These are phyloP conservation scores for Saccharomyces pastorianus DNA, from an alignment of 1,139 yeast species.

Conservation along the genomic window DNA sequence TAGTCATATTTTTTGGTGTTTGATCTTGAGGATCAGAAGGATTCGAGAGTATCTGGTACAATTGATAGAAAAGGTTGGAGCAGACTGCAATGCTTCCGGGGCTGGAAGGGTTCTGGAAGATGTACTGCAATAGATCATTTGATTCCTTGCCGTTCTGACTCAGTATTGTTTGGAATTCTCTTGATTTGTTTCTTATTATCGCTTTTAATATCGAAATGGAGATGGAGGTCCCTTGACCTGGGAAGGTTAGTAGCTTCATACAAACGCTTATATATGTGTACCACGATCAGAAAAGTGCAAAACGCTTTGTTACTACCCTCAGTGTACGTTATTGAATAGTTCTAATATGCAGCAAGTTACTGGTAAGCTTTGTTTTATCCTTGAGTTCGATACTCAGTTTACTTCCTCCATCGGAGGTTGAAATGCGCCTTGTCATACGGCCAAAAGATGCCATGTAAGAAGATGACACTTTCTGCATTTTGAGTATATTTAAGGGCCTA, in stretches of 20 bases:
- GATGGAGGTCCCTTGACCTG: conserved; percentile 32
- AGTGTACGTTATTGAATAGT: not conserved
- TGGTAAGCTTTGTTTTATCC: not conserved
- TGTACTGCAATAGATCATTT: conserved; percentile 17
- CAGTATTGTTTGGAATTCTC: conserved; percentile 16
- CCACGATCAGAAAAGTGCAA: not conserved
- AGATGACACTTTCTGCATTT: not conserved
- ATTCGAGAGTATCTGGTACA: conserved; percentile 12
- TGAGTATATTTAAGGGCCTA: not conserved
- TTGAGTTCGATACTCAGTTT: not conserved
- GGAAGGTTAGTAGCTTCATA: conserved; percentile 28
- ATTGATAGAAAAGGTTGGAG: conserved; percentile 24
- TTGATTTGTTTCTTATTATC: conserved; percentile 20
- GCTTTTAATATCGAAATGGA: conserved; percentile 21
- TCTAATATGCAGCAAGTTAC: not conserved
- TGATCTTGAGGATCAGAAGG: not conserved
- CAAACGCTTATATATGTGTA: not conserved
- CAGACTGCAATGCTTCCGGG: conserved; percentile 30
- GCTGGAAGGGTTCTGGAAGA: conserved; percentile 22
- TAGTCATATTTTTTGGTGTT: not conserved
- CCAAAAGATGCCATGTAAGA: not conserved
- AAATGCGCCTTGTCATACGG: not conserved
- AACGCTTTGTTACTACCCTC: not conserved
- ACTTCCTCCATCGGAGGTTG: not conserved
- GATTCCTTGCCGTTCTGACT: conserved; percentile 16